Evolutionary conservation across 139 green algal genomes (phyloP), one percentile per base, ranked within the genome.

Genomic region (Chara braunii): DNA sequence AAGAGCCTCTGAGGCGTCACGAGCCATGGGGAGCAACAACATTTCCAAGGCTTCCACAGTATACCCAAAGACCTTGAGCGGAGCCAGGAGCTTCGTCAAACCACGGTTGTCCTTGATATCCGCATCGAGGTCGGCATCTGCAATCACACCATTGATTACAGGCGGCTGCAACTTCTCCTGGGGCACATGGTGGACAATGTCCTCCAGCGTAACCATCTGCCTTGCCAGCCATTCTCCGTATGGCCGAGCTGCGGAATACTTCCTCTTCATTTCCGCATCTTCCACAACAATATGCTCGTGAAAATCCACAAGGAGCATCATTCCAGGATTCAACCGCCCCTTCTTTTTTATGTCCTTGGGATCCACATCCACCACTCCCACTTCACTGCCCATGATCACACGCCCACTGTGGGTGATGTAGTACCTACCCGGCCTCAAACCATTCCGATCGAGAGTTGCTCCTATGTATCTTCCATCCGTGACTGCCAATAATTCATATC

Each of bases 241-340:
- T 1, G 91, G 88, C n/a, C 80, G 70, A 48, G 64, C 51, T 14
- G 35, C 64, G 31, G 83, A 73, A 68, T 92, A 93, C 22, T 57
- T 26, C 24, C 32, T n/a, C 67, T 83, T 83, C 18, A 83, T 42
- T 32, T 65, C 75, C 30, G 54, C 34, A 43, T 81, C 69, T 3
- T 76, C 40, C 0, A 79, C 51, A 26, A 81, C 40, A 11, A 44
- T 37, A 34, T 77, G 69, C 43, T 77, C 52, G 55, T 95, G 85
- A 78, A 97, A 95, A 83, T 97, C 90, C 8, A 97, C 84, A 54
- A 97, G 81, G 67, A 97, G 86, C 80, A 97, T 95, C 78, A 96
- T 97, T 44, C 90, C 90, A 3, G 90, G 90, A 78, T 88, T 93
- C n/a, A 97, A 83, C 12, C 90, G 84, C 7, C 91, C 90, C 83